These are phyloP conservation scores for Suillus spraguei DNA, from an alignment of 768 basidiomycete species.

Conservation along the genomic window DNA sequence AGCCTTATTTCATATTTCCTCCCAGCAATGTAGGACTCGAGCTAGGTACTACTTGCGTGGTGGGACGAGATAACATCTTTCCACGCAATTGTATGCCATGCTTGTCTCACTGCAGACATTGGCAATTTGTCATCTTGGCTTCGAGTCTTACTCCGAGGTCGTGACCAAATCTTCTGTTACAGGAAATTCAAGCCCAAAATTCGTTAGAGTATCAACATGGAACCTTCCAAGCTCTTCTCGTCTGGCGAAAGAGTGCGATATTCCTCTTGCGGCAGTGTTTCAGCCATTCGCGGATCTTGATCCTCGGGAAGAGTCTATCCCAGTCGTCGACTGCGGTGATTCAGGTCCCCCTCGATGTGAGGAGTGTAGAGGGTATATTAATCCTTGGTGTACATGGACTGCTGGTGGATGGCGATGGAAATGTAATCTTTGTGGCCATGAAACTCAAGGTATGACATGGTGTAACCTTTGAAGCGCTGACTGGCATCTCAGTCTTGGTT, in stretches of 20 bases:
- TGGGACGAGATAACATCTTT: not conserved
- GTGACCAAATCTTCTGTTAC: slow-evolving; percentile 2
- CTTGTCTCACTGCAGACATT: not conserved
- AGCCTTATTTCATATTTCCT: slow-evolving; percentile 14
- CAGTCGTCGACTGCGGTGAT: slow-evolving; percentile 70
- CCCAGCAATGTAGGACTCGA: not conserved
- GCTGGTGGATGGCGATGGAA: slow-evolving; percentile 85
- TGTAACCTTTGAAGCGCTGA: slow-evolving; percentile 3
- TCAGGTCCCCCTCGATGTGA: slow-evolving; percentile 83
- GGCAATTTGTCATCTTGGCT: not conserved
- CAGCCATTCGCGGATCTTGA: slow-evolving; percentile 91
- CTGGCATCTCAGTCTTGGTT: not conserved
- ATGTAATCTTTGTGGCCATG: slow-evolving; percentile 87
- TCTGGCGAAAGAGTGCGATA: slow-evolving; percentile 76
- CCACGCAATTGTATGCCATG: not conserved
- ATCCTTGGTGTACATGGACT: slow-evolving; percentile 89
- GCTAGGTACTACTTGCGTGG: not conserved
- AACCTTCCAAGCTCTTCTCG: slow-evolving; percentile 80
- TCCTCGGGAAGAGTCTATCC: slow-evolving; percentile 76
- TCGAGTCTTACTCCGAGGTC: not conserved
- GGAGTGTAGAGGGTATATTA: slow-evolving; percentile 87
- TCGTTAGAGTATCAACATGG: slow-evolving; percentile 88
- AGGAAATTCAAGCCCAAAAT: slow-evolving; percentile 93
- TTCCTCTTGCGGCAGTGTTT: slow-evolving; percentile 83
- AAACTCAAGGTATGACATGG: slow-evolving; percentile 69